These are phyloP conservation scores for Ceratocystis huliohia DNA, from an alignment of 2,329 filamentous ascomycete genomes.

Conservation along the genomic window DNA sequence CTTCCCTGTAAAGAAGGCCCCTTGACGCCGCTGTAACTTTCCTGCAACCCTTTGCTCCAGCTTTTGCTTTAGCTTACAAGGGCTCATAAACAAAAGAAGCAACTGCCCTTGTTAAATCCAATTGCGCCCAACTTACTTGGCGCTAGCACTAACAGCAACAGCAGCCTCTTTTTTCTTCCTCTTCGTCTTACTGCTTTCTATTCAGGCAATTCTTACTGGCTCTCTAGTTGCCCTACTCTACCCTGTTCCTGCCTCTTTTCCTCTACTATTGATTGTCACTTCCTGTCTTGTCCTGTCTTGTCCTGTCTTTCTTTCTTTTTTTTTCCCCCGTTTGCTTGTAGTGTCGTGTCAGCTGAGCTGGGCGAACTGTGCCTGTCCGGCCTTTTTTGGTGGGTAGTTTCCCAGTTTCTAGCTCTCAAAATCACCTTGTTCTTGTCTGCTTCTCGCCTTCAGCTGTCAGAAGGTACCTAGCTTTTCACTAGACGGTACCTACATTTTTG, in stretches of 20 bases:
- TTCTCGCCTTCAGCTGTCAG: neutral
- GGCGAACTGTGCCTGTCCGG: neutral
- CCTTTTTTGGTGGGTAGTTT: slow-evolving; percentile 8
- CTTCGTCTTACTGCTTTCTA: neutral
- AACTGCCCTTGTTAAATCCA: neutral
- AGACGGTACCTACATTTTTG: neutral
- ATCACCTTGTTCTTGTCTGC: neutral
- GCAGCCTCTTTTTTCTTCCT: neutral
- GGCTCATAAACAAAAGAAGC: neutral
- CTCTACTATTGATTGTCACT: neutral
- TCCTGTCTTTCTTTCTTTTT: neutral
- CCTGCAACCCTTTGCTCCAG: neutral
- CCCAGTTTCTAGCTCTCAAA: slow-evolving; percentile 3
- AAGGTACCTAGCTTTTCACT: neutral
- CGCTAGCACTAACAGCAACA: neutral
- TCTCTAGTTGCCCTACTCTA: neutral
- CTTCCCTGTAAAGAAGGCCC: neutral
- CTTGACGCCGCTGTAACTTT: neutral
- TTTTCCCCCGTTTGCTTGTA: neutral
- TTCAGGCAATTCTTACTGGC: too few relatives aligned
- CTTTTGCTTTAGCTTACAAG: neutral
- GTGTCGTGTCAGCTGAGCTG: slow-evolving; percentile 1
- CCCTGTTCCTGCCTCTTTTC: neutral
- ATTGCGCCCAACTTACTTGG: neutral
- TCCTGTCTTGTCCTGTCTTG: neutral